These are phyloP conservation scores for Cladosporium sp. DNA, from an alignment of 2,329 filamentous ascomycete species.

Conservation along the genomic window DNA sequence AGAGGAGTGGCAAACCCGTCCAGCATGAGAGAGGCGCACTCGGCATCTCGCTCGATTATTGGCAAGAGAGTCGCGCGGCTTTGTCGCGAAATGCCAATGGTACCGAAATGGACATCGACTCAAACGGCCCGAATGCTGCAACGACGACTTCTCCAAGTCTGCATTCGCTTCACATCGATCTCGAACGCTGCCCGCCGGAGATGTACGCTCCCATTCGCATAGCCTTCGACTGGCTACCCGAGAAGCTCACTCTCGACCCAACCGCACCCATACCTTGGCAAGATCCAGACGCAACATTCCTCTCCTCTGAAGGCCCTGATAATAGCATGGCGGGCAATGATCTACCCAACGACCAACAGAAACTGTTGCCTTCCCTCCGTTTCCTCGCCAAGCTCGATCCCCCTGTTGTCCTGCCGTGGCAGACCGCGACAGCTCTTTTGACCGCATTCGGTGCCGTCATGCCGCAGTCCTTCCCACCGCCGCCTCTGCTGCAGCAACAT, in stretches of 20 bases:
- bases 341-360: conserved; percentile 53
- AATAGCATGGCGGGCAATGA: conserved; percentile 28
- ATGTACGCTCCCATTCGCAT: conserved; percentile 65
- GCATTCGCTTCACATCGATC: conserved; percentile 61
- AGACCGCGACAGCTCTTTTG: conserved; percentile 63
- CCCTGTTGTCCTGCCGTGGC: conserved; percentile 68
- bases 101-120: conserved; percentile 38
- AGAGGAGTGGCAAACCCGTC: conserved; percentile 66
- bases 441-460: conserved; percentile 60
- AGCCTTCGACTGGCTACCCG: conserved; percentile 72
- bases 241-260: conserved; percentile 68
- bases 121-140: background rate
- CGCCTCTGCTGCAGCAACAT: conserved; percentile 11
- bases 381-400: conserved; percentile 76
- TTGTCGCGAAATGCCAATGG: conserved; percentile 38
- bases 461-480: conserved; percentile 36
- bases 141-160: background rate
- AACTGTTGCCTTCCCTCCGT: conserved; percentile 67
- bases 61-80: conserved; percentile 43
- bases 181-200: conserved; percentile 49
- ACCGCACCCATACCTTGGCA: conserved; percentile 60
- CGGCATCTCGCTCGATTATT: conserved; percentile 75
- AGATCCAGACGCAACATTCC: conserved; percentile 66
- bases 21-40: conserved; percentile 69
- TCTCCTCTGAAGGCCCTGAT: conserved; percentile 45